phyloP scores from a whole-genome alignment of 225 moss, liverwort and hornwort species.

The Anthoceros angustus region DNA sequence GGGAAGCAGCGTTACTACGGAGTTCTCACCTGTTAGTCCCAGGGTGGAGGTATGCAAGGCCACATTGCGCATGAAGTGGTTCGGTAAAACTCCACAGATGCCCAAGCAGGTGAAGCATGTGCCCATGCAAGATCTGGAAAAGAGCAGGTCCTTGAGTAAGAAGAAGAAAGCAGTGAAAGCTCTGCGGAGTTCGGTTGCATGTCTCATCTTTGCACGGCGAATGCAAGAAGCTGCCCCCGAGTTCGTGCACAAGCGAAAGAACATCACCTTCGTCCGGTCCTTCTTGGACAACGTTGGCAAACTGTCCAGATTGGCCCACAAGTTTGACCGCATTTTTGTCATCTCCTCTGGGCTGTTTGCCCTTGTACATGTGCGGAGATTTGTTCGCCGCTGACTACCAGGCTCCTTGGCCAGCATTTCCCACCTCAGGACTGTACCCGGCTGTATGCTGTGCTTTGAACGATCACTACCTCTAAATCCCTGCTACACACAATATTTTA shows the following conservation, averaged over 20 bases:
- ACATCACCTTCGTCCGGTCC: not conserved
- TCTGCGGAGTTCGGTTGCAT: conserved; percentile 62
- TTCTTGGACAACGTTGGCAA: not conserved
- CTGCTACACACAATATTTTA: no score
- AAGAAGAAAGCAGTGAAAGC: conserved; percentile 9
- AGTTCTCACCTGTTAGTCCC: conserved; percentile 12
- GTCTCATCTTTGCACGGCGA: conserved; percentile 74
- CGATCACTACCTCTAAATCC: no score
- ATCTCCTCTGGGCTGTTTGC: not conserved
- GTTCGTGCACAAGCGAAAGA: conserved; percentile 24
- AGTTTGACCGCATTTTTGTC: not conserved
- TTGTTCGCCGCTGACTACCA: not conserved
- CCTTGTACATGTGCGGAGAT: not conserved
- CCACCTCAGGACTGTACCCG: no score
- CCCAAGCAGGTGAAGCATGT: conserved; percentile 23
- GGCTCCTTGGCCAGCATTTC: not conserved
- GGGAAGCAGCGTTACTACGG: conserved; percentile 19
- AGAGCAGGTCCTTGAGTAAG: not conserved
- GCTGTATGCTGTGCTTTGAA: no score
- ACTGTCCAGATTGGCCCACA: not conserved
- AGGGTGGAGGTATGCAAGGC: conserved; percentile 80
- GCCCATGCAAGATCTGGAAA: not conserved
- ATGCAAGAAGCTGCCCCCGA: conserved; percentile 47
- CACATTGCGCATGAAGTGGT: conserved; percentile 69
- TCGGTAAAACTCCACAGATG: conserved; percentile 19